Evolutionary conservation across 352 stramenopile genomes (phyloP), one percentile per base, ranked within the genome.

Genomic region (Phytophthora vignae): DNA sequence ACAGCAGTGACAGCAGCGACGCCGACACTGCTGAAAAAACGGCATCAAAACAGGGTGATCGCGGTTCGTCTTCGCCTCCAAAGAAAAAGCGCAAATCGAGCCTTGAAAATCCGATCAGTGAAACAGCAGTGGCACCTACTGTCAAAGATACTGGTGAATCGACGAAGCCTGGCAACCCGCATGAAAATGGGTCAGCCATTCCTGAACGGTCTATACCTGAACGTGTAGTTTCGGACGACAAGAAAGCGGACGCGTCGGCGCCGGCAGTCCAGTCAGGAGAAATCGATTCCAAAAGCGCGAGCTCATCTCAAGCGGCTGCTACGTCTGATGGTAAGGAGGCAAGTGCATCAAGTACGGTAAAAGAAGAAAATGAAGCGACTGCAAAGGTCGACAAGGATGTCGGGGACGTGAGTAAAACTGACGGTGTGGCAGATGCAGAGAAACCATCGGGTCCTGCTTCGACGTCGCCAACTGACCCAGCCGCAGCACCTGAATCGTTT

Each of bases 1-100:
- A 91, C 62, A 82, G 73, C 55, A 84, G 76, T 17, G 81, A 87
- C 48, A 86, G 81, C 69, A 73, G 73, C 27, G 77, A 86, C 58
- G 69, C 50, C 48, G 79, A 79, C 21, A 60, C 49, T 10, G 17
- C 53, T 19, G 69, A 68, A 55, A 7, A 19, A 55, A 21, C 8
- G 12, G 21, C n/a, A 17, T 56, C 48, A 33, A 67, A 62, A 27
- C 62, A 63, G 27, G 48, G 50, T 9, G 38, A 49, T 21, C 12
- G 44, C 8, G 27, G 40, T n/a, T 27, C 33, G 40, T 76, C 67
- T 14, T 49, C 42, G 5, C 60, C 49, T 48, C 50, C 52, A 44
- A 42, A 40, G 31, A 78, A 75, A 53, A 77, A 69, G 38, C 46
- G 56, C 25, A 77, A 77, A 57, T 19, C 62, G 36, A 71, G 60